These are phyloP conservation scores for Bassia scoparia DNA, from an alignment of 148 eudicot species.

Conservation along the genomic window DNA sequence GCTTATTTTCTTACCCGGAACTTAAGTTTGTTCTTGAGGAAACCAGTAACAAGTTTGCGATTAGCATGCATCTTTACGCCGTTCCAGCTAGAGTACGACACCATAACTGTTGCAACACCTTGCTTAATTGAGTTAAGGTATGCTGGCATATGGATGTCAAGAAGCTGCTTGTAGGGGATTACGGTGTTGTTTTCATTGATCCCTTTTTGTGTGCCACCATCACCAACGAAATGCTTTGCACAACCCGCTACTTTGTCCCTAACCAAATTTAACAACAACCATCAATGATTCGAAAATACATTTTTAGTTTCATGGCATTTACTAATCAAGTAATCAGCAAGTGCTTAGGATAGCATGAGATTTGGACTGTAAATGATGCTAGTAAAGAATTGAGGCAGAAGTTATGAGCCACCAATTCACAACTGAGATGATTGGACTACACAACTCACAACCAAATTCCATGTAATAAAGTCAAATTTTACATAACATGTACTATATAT, in stretches of 20 bases:
- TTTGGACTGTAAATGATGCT: not conserved
- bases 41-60: conserved; percentile 45
- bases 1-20: conserved; percentile 32
- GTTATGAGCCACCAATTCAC: not conserved
- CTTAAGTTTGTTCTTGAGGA: conserved; percentile 44
- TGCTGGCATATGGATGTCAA: conserved; percentile 73
- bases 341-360: not conserved
- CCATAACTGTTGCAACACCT: conserved; percentile 68
- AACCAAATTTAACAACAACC: not conserved
- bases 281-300: not conserved
- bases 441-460: no score
- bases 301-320: not conserved
- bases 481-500: no score
- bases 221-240: conserved; percentile 80
- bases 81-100: conserved; percentile 63
- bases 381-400: not conserved
- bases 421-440: no score
- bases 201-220: conserved; percentile 70
- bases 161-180: not conserved
- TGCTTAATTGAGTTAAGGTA: conserved; percentile 49
- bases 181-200: conserved; percentile 66
- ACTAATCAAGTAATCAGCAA: no score
- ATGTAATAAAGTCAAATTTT: no score
- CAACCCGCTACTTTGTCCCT: conserved; percentile 67
- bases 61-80: conserved; percentile 57